These are phyloP conservation scores for Andrographis paniculata DNA, from an alignment of 305 asterid genomes.

Conservation along the genomic window DNA sequence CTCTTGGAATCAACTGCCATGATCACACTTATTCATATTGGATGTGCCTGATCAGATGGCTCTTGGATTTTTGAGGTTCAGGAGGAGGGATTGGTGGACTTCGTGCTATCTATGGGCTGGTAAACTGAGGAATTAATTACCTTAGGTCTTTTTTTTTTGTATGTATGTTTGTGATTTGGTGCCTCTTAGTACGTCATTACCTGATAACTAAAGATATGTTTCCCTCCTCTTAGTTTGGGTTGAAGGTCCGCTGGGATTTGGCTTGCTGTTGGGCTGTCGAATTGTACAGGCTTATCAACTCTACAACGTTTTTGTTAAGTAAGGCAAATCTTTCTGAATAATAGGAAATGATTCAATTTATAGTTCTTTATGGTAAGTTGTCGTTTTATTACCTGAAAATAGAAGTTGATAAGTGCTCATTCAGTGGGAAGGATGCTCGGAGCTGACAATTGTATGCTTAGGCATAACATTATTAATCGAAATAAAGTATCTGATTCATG, in stretches of 20 bases:
- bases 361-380: neutral
- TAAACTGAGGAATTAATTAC: slow-evolving; percentile 9
- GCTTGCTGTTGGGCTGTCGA: slow-evolving; percentile 81
- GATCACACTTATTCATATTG: slow-evolving; percentile 9
- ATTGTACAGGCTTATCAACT: slow-evolving; percentile 73
- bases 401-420: slow-evolving; percentile 2
- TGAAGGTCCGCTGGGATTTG: slow-evolving; percentile 88
- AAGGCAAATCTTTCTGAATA: slow-evolving; percentile 28
- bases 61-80: slow-evolving; percentile 44
- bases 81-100: slow-evolving; percentile 67
- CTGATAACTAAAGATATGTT: slow-evolving; percentile 17
- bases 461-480: slow-evolving; percentile 2
- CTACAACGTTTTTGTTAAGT: slow-evolving; percentile 74
- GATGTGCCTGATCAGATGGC: slow-evolving; percentile 49
- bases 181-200: slow-evolving; percentile 11
- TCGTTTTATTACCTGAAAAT: too few species aligned
- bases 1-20: slow-evolving; percentile 6
- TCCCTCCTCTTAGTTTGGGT: slow-evolving; percentile 61
- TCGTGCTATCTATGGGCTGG: slow-evolving; percentile 88
- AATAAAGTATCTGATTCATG: neutral
- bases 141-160: neutral
- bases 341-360: slow-evolving; percentile 14
- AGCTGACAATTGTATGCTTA: slow-evolving; percentile 1
- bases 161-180: neutral
- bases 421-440: slow-evolving; percentile 9